These are phyloP conservation scores for Coemansia sp. DNA, from an alignment of 192 early-diverging fungal genomes.

Conservation along the genomic window DNA sequence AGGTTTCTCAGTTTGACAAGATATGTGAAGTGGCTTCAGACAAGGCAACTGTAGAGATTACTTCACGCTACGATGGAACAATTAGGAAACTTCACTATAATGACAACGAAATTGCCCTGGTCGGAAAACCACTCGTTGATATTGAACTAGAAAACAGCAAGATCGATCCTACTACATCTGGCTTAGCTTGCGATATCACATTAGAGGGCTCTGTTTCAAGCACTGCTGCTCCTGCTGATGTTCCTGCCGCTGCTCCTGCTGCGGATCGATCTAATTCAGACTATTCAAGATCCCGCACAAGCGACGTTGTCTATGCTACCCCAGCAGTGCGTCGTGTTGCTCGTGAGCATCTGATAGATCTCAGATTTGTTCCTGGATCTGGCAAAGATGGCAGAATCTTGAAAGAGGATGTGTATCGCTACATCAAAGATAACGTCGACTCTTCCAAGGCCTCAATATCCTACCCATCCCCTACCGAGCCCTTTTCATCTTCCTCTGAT, in stretches of 20 bases:
- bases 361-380: constrained; percentile 70
- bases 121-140: constrained; percentile 87
- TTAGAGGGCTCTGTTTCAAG: neutral
- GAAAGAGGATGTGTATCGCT: constrained; percentile 83
- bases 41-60: constrained; percentile 99
- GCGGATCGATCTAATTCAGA: constrained; percentile 2
- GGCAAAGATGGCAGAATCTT: constrained; percentile 86
- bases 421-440: constrained; percentile 7
- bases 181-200: neutral
- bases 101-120: constrained; percentile 87
- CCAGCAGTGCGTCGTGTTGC: constrained; percentile 89
- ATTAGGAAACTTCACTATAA: constrained; percentile 79
- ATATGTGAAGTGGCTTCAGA: constrained; percentile 98
- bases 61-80: constrained; percentile 88
- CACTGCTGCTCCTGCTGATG: neutral
- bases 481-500: neutral
- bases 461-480: neutral
- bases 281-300: constrained; percentile 32
- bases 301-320: constrained; percentile 67
- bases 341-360: constrained; percentile 75
- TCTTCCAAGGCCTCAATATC: neutral
- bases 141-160: constrained; percentile 62
- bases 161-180: neutral
- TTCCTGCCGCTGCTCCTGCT: neutral
- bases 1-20: constrained; percentile 87